These are phyloP conservation scores for Wickerhamomyces bisporus DNA, from an alignment of 805 yeast species.

Conservation along the genomic window DNA sequence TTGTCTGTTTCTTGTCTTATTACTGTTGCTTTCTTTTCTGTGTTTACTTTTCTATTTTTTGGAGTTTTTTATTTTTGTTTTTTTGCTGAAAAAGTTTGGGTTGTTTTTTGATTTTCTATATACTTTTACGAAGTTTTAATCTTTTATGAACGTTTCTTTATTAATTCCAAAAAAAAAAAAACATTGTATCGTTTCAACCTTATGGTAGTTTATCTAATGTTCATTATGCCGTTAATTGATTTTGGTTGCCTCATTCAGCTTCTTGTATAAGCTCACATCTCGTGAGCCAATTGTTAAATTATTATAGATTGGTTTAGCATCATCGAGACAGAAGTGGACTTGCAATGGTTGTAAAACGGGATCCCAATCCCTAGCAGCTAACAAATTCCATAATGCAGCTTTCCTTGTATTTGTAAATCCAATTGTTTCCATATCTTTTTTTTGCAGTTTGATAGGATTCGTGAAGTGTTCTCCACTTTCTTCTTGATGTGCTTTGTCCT, in stretches of 20 bases:
- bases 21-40: constrained; percentile 1
- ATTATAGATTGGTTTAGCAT: constrained; percentile 27
- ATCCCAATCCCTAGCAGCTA: constrained; percentile 73
- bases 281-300: constrained; percentile 17
- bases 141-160: too few species aligned
- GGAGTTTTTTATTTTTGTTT: too few species aligned
- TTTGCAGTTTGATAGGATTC: constrained; percentile 33
- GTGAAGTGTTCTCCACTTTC: constrained; percentile 5
- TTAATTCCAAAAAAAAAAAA: too few species aligned
- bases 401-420: constrained; percentile 66
- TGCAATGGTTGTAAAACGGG: constrained; percentile 23
- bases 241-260: constrained; percentile 1
- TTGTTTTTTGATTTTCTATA: too few species aligned
- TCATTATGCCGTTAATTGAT: too few species aligned
- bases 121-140: too few species aligned
- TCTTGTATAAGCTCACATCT: constrained; percentile 15
- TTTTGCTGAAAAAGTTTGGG: too few species aligned
- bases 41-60: too few species aligned
- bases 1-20: neutral
- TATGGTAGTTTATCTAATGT: too few species aligned
- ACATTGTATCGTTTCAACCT: too few species aligned
- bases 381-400: constrained; percentile 68
- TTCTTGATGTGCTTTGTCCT: constrained; percentile 8
- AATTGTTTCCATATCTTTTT: constrained; percentile 33
- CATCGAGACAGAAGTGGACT: constrained; percentile 25